Conservation (phyloP, 176 grass and related monocot species). For the Musa beccarii region DNA sequence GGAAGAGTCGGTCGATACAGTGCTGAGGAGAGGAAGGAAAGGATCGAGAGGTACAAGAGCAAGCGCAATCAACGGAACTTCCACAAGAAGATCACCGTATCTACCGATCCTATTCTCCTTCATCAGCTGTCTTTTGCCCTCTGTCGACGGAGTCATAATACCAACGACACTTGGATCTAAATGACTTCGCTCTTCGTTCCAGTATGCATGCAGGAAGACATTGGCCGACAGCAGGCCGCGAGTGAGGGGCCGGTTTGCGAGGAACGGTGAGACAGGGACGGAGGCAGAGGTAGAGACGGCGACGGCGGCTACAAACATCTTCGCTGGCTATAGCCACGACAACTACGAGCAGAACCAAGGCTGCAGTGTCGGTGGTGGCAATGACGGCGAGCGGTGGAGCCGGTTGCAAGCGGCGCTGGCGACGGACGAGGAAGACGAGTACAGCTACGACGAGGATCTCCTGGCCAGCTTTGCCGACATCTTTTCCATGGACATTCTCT, state of each 20-base stretch:
- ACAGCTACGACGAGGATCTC: slow-evolving; percentile 43
- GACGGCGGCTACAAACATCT: not conserved
- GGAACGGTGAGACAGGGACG: not conserved
- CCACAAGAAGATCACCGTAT: no score
- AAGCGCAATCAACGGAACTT: no score
- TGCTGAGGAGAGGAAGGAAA: no score
- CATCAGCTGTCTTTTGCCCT: no score
- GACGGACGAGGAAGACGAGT: not conserved
- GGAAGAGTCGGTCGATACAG: no score
- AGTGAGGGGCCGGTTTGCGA: slow-evolving; percentile 6
- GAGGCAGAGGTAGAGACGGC: not conserved
- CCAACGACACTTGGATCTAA: no score
- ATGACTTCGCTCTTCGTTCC: no score
- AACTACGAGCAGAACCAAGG: not conserved
- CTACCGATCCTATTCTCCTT: no score
- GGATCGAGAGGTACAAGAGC: no score
- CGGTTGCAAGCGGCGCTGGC: slow-evolving; percentile 24
- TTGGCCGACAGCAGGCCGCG: slow-evolving; percentile 11
- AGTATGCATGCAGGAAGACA: slow-evolving; percentile 8
- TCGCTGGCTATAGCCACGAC: no score
- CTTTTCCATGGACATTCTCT: not conserved
- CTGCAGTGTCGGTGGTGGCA: not conserved
- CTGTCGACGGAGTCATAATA: no score
- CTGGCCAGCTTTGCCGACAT: slow-evolving; percentile 62
- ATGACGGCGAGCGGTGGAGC: slow-evolving; percentile 62